These are phyloP conservation scores for Neurospora sp. DNA, from an alignment of 495 filamentous ascomycete genomes.

Conservation along the genomic window DNA sequence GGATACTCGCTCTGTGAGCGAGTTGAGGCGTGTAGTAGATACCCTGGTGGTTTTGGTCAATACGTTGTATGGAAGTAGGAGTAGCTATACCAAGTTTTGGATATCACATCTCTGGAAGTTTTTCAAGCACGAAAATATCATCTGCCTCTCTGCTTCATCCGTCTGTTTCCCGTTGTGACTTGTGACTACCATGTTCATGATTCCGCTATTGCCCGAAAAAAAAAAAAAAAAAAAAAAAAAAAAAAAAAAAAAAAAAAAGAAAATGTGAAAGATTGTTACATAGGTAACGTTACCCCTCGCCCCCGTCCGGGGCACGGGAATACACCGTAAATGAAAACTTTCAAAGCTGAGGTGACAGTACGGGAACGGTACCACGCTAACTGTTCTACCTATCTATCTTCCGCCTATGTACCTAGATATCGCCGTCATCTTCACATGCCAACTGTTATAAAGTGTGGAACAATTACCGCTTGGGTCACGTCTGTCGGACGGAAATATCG, in stretches of 20 bases:
- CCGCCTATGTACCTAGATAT: too few species aligned
- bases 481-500: too few species aligned
- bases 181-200: background rate
- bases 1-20: background rate
- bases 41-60: background rate
- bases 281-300: background rate
- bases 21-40: background rate
- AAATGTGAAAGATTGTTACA: background rate
- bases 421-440: background rate
- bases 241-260: background rate
- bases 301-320: background rate
- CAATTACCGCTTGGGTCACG: too few species aligned
- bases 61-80: background rate
- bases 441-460: background rate
- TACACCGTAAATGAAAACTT: background rate
- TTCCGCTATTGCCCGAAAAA: background rate
- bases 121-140: background rate
- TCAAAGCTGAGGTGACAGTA: background rate
- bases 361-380: background rate
- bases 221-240: background rate
- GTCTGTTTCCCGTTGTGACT: background rate
- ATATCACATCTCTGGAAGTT: background rate
- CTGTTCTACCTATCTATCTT: background rate
- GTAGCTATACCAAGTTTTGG: background rate
- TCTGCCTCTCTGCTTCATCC: background rate